Base-by-base conservation (phyloP, 352 stramenopile species). In the Pythium phragmiticola region DNA sequence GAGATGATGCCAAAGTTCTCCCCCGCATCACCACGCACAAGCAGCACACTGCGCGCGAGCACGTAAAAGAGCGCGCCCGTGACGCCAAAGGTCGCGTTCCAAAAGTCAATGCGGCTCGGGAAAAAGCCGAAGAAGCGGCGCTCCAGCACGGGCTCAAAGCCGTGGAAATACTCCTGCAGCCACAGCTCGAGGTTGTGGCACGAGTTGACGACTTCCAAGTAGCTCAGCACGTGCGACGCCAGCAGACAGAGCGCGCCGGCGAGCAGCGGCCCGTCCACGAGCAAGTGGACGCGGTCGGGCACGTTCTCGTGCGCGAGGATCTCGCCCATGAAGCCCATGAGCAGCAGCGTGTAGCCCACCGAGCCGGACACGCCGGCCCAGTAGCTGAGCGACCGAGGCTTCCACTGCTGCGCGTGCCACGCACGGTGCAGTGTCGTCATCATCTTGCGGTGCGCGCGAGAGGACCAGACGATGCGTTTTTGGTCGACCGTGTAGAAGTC, bases 101-200 rank as follows among this genome's bases (percentile, higher is more conserved):
- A 94, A 66, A 89, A 94, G 66, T 94, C 85, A 55, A 94, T 94
- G 50, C 83, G 82, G 46, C 75, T 89, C 7, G 85, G 85, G 54
- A 91, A 94, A 66, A 89, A 89, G 42, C 85, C 85, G 8, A 91
- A 34, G 46, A 78, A 92, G 48, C 84, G 81, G 12, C 75, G 78
- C 36, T 90, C 68, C 13, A 92, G 70, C 57, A 90, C 72, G 16
- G 85, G 82, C 42, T 92, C 75, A 5, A 67, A 77, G 61, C 82
- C 85, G 65, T 92, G 80, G 57, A 94, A 85, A 59, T 94, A 94
- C 65, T 94, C 85, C 36, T 94, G 73, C 30, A 94, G 73, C 85
- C 85, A 94, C 45, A 90, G 79, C 74, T 94, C 83, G 55, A 94
- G 80, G 69, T 94, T 92, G 63, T 94, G 83, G 74, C 85, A 94